Conservation (phyloP, 2,329 filamentous ascomycete species). For the Microsporum audouinii region DNA sequence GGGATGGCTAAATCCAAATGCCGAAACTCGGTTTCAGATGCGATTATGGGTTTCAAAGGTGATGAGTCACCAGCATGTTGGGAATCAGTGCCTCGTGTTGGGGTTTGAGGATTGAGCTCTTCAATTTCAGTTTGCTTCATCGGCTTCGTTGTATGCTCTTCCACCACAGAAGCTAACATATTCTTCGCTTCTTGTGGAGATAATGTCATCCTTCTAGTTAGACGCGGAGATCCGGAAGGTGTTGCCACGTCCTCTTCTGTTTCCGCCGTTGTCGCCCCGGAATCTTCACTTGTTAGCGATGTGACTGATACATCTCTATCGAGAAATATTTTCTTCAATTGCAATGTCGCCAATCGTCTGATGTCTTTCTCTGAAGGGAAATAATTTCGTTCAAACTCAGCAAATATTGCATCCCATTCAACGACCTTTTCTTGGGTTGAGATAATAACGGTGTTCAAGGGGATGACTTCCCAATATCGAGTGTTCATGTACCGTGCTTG, state of each 20-base stretch:
- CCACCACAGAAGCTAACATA: conserved; percentile 53
- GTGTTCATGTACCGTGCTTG: conserved; percentile 87
- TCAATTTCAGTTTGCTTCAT: conserved; percentile 16
- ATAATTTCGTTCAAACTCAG: conserved; percentile 84
- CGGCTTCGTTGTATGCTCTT: conserved; percentile 45
- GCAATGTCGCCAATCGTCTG: conserved; percentile 75
- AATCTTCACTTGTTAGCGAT: conserved; percentile 58
- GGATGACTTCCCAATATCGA: conserved; percentile 93
- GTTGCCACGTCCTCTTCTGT: conserved; percentile 25
- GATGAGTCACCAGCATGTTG: conserved; percentile 10
- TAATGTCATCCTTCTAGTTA: conserved; percentile 35
- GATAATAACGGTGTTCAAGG: conserved; percentile 76
- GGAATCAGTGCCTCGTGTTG: not conserved
- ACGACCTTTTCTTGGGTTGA: conserved; percentile 87
- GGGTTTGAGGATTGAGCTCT: not conserved
- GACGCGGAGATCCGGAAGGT: conserved; percentile 20
- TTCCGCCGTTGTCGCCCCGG: conserved; percentile 40
- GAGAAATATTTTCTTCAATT: conserved; percentile 88
- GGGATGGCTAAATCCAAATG: conserved; percentile 50
- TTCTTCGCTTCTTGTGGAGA: conserved; percentile 53
- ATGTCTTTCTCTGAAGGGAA: conserved; percentile 95
- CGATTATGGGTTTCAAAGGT: conserved; percentile 15
- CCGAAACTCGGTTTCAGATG: conserved; percentile 43
- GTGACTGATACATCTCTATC: conserved; percentile 73
- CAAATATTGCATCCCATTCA: conserved; percentile 84